A percentile compares a stretch with the other conserved stretches of the same genome.
Evolutionary conservation across 1,139 yeast genomes (phyloP).

Genomic region (Candida pseudocylindracea): DNA sequence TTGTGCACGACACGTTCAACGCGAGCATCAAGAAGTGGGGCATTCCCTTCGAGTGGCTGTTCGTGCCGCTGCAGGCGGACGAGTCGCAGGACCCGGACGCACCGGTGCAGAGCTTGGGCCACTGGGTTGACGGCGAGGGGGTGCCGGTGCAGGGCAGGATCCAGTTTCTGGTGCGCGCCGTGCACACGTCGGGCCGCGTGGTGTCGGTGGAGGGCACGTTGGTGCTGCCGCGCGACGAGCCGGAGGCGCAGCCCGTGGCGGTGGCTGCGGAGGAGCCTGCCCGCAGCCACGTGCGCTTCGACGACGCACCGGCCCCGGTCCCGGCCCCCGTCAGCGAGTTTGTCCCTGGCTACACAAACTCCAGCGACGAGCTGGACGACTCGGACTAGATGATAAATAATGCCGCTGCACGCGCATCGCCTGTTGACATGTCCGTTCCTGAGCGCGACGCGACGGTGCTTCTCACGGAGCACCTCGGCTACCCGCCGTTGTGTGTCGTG

Average conservation of each 20-base stretch:
- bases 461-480: constrained; percentile 72
- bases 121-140: constrained; percentile 67
- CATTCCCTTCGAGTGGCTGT: constrained; percentile 69
- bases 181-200: constrained; percentile 62
- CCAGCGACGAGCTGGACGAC: too few species aligned
- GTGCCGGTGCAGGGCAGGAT: constrained; percentile 63
- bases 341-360: too few species aligned
- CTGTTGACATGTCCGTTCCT: too few species aligned
- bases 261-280: constrained; percentile 4
- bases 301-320: too few species aligned
- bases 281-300: too few species aligned
- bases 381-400: too few species aligned
- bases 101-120: constrained; percentile 38
- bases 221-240: constrained; percentile 34
- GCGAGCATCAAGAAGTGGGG: constrained; percentile 73
- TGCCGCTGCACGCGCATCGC: too few species aligned
- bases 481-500: constrained; percentile 65
- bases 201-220: constrained; percentile 76
- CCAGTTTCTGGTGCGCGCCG: constrained; percentile 44
- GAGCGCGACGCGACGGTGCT: constrained; percentile 6
- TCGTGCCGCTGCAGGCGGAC: constrained; percentile 57
- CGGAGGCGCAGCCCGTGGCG: constrained; percentile 28
- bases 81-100: constrained; percentile 12
- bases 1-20: constrained; percentile 83
- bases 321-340: too few species aligned